Base-by-base conservation (phyloP, 257 asterid genomes). In the Solanum ossicruentum region DNA sequence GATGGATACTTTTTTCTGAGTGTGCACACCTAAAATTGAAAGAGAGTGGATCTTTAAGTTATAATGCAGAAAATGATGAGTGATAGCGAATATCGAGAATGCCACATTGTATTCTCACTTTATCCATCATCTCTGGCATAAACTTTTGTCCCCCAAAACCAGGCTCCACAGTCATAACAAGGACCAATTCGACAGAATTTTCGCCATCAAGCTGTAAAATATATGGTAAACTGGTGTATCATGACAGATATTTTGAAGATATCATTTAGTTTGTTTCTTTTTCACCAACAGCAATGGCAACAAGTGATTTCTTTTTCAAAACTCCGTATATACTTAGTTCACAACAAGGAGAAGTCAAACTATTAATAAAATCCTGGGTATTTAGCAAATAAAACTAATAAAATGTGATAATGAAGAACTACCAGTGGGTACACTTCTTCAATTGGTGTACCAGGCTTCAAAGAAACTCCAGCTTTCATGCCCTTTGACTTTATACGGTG, bases 111-210 rank as follows among this genome's bases (percentile, higher is more conserved):
- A 36, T 43, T 61, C 41, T 80, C 84, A 95, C 99, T 98, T 96
- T 96, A 85, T 96, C 98, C 98, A 95, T 92, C 88, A 84, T 95
- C 87, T 95, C 97, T 12, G 98, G 98, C 96, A 95, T 96, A 84
- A 96, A 96, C 84, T 95, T 93, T 83, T 96, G 99, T 87, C 99
- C 98, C 10, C 99, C 98, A 90, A 96, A 95, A 87, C 98, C 99
- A 86, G 99, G 98, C 89, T 93, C 95, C 78, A 95, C 99, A 20
- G 99, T 96, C 99, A 96, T 96, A 58, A 96, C 92, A 39, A 96
- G 97, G 83, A 96, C 98, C 98, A 96, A 70, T 87, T 93, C 98
- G 63, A 91, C 98, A 3, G 93, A 92, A 83, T 86, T 87, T 89
- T 91, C 88, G 57, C 89, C 90, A 49, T 96, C 98, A 66, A 96